Percentiles rank a stretch among this genome's conserved stretches.
phyloP scores from a whole-genome alignment of 2,329 filamentous ascomycete genomes.

The Mariannaea elegans region DNA sequence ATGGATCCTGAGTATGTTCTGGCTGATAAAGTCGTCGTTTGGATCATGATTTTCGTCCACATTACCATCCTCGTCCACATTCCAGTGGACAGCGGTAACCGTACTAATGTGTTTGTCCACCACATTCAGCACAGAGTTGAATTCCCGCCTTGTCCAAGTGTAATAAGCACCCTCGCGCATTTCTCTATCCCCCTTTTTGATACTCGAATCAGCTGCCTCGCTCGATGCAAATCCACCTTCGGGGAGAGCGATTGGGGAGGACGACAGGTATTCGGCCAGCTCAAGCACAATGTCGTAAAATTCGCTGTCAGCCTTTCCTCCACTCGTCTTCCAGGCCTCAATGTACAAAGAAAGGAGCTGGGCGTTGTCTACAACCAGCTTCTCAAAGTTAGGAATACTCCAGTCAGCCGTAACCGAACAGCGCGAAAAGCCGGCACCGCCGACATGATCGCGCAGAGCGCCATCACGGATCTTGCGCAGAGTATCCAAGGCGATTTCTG shows the following conservation, averaged over 20 bases:
- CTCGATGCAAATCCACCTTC: constrained; percentile 85
- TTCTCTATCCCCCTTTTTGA: constrained; percentile 76
- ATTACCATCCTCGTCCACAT: constrained; percentile 85
- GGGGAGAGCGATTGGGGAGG: constrained; percentile 70
- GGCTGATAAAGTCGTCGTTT: constrained; percentile 92
- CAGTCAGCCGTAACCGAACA: constrained; percentile 93
- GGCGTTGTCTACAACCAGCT: constrained; percentile 93
- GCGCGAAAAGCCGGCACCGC: constrained; percentile 65
- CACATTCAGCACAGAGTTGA: constrained; percentile 73
- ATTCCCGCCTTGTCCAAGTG: constrained; percentile 89
- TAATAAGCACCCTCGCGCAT: constrained; percentile 95
- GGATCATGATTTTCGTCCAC: constrained; percentile 83
- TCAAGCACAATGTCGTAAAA: constrained; percentile 83
- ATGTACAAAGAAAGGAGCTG: constrained; percentile 85
- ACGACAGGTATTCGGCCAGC: constrained; percentile 86
- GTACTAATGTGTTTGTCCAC: constrained; percentile 67
- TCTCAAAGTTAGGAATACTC: constrained; percentile 96
- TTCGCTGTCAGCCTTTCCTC: constrained; percentile 67
- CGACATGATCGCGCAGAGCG: constrained; percentile 64
- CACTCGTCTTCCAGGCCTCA: constrained; percentile 77
- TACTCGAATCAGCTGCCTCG: constrained; percentile 88
- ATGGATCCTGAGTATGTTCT: constrained; percentile 84
- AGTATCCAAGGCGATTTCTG: constrained; percentile 82
- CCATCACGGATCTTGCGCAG: constrained; percentile 75
- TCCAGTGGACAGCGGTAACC: constrained; percentile 85